Base-by-base conservation (phyloP, 306 rosid genomes). In the Quercus gilva region DNA sequence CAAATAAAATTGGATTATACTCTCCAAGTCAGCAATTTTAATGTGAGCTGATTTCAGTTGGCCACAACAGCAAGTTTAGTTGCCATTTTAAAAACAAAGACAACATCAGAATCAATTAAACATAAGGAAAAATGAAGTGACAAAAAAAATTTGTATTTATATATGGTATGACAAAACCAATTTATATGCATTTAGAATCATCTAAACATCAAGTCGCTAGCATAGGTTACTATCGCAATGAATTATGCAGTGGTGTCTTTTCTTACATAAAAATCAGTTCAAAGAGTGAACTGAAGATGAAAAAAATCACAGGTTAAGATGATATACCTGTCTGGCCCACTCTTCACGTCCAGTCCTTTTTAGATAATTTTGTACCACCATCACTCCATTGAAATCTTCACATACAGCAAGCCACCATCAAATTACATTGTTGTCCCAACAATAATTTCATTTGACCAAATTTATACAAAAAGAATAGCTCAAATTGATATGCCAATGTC, bases 321-420 rank as follows among this genome's bases (percentile, higher is more conserved):
- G 73, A 90, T 49, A 71, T 76, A 93, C 99, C 98, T 93, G 96
- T 79, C 61, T 80, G 28, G 93, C 98, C 98, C 97, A 96, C 84
- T 88, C 98, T 19, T 80, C 91, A 20, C 97, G 89, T 20, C 96
- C 98, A 19, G 96, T 91, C 87, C 97, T 88, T 28, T 58, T 29
- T 67, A 96, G 91, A 88, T 93, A 90, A 84, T 96, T 96, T 84
- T 86, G 97, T 79, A 96, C 98, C 78, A 93, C 94, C 81, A 79
- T 77, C 78, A 76, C 94, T 60, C 98, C 99, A 76, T 96, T 96
- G 86, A 96, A 96, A 93, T 96, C 99, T 96, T 86, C 76, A 18
- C 85, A 85, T 52, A 80, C 57, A 86, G 29, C 59, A 21, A 75
- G 73, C 69, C 55, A 78, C 20, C 17, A 76, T 60, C 80, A 83